Conservation (phyloP, 2,329 filamentous ascomycete genomes). For the Beauveria rudraprayagi region DNA sequence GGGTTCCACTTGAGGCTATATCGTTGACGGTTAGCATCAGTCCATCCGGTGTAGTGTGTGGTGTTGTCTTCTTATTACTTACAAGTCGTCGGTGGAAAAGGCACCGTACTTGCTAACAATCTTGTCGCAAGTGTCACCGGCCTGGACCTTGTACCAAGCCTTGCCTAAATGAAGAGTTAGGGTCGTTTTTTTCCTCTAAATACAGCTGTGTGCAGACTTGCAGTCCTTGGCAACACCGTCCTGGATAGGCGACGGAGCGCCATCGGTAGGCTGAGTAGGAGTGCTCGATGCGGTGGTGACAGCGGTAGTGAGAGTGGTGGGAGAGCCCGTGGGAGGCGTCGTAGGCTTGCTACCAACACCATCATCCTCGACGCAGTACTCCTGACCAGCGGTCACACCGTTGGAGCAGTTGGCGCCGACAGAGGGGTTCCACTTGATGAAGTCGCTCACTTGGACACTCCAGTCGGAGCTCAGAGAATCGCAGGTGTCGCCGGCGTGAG, state of each 20-base stretch:
- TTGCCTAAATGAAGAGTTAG: neutral
- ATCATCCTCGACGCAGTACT: slow-evolving; percentile 16
- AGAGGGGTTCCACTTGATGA: slow-evolving; percentile 20
- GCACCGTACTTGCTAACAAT: slow-evolving; percentile 7
- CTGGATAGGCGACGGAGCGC: slow-evolving; percentile 6
- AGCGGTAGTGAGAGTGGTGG: neutral
- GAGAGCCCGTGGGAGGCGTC: neutral
- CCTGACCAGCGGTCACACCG: neutral
- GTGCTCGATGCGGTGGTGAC: neutral
- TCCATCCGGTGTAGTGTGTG: neutral
- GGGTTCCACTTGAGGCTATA: slow-evolving; percentile 22
- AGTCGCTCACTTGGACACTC: slow-evolving; percentile 16
- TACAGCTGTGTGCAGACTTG: neutral
- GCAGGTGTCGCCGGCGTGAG: slow-evolving; percentile 20
- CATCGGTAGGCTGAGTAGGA: neutral
- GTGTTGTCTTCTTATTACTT: neutral
- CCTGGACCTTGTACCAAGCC: slow-evolving; percentile 11
- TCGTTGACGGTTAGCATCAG: neutral
- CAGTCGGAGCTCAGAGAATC: slow-evolving; percentile 18
- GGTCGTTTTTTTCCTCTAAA: neutral
- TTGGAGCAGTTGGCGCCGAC: slow-evolving; percentile 10
- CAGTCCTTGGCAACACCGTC: slow-evolving; percentile 8
- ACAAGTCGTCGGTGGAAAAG: slow-evolving; percentile 18
- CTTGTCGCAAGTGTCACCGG: slow-evolving; percentile 13
- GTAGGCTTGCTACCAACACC: neutral